A percentile compares a stretch with the other conserved stretches of the same genome.
Conservation (phyloP, 768 basidiomycete species). For the Lentinula boryana region DNA sequence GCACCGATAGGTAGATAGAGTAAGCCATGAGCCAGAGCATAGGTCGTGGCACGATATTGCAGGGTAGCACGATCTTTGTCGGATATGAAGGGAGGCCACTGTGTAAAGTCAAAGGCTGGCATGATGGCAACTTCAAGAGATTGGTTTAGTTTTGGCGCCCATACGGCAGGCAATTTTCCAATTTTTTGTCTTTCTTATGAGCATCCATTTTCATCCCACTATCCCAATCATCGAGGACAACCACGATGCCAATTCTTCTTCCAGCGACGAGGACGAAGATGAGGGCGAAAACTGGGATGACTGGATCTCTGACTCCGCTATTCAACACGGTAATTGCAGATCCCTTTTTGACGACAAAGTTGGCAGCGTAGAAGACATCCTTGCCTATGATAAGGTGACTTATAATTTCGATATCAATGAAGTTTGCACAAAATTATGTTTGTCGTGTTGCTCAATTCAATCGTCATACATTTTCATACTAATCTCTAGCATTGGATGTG, state of each 20-base stretch:
- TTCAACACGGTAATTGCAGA: conserved; percentile 40
- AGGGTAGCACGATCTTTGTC: conserved; percentile 53
- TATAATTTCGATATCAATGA: conserved; percentile 61
- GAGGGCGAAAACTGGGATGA: conserved; percentile 71
- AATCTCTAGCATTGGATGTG: conserved; percentile 59
- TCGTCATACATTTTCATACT: conserved; percentile 3
- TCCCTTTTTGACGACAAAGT: conserved; percentile 76
- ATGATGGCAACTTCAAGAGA: neutral
- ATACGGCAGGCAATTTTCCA: neutral
- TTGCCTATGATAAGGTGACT: conserved; percentile 52
- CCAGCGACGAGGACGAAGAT: conserved; percentile 20
- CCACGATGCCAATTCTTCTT: neutral
- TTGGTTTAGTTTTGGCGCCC: neutral
- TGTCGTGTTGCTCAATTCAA: conserved; percentile 15
- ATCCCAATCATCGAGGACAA: neutral
- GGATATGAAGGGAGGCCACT: conserved; percentile 74
- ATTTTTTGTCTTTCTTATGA: neutral
- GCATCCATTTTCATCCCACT: conserved; percentile 5
- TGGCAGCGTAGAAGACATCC: conserved; percentile 49
- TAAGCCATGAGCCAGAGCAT: conserved; percentile 80
- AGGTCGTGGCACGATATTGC: conserved; percentile 65
- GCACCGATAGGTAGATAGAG: conserved; percentile 57
- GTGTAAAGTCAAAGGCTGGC: conserved; percentile 36
- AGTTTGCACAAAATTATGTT: conserved; percentile 49
- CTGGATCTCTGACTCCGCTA: conserved; percentile 68